Evolutionary conservation across 345 rosid species (phyloP).

Genomic region (Raphanus sativus): DNA sequence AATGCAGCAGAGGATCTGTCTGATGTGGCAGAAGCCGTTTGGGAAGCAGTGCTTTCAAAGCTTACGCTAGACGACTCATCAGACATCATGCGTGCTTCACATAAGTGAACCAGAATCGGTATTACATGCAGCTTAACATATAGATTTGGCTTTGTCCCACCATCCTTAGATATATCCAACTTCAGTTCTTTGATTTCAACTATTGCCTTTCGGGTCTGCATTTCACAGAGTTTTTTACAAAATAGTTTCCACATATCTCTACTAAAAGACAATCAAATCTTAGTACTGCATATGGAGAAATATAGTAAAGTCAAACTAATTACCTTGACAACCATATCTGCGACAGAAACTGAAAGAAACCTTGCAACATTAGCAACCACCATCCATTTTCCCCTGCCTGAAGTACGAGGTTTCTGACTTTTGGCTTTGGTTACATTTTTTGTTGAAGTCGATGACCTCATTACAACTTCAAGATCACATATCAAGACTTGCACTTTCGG

Average conservation of each 20-base stretch:
- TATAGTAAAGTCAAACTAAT: slow-evolving; percentile 13
- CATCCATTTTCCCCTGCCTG: slow-evolving; percentile 94
- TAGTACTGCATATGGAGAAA: not conserved
- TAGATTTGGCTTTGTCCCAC: slow-evolving; percentile 64
- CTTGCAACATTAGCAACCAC: slow-evolving; percentile 84
- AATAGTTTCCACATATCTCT: not conserved
- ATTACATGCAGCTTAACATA: slow-evolving; percentile 66
- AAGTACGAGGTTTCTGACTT: slow-evolving; percentile 48
- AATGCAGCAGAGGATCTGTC: slow-evolving; percentile 73
- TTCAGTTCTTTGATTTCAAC: slow-evolving; percentile 73
- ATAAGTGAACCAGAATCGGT: slow-evolving; percentile 64
- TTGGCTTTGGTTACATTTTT: slow-evolving; percentile 54
- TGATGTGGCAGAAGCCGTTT: slow-evolving; percentile 42
- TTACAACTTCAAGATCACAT: slow-evolving; percentile 79
- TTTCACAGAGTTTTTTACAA: slow-evolving; percentile 20
- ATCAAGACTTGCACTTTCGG: slow-evolving; percentile 86
- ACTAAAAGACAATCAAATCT: not conserved
- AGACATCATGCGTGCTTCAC: slow-evolving; percentile 56
- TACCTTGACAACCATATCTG: slow-evolving; percentile 88
- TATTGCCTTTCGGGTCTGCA: slow-evolving; percentile 68
- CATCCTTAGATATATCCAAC: slow-evolving; percentile 78
- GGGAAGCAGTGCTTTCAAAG: slow-evolving; percentile 48
- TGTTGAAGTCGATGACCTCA: slow-evolving; percentile 66
- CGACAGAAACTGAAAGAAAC: slow-evolving; percentile 82
- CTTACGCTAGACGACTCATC: slow-evolving; percentile 55